Base-by-base conservation (phyloP, 2,329 filamentous ascomycete genomes). In the Calonectria henricotiae region DNA sequence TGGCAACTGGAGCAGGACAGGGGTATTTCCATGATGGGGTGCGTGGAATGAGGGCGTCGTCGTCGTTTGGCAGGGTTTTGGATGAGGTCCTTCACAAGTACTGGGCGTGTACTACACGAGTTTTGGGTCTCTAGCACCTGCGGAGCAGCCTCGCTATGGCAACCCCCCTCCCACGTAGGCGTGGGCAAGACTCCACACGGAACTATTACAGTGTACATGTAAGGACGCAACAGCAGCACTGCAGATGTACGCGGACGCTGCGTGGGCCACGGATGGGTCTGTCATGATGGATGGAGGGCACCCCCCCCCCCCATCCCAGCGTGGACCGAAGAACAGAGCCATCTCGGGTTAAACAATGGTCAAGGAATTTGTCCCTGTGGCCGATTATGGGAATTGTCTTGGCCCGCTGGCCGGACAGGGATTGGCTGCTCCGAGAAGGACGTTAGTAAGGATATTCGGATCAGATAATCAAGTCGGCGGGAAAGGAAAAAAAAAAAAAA, bases 401-500 rank as follows among this genome's bases (percentile, higher is more conserved):
- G 54, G 47, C 62, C 20, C 39, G 39, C 11, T 27, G 39, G 43
- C 51, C 46, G 23, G 20, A 23, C 39, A 46, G 30, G 68, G 70
- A 67, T 71, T 64, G 67, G 51, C 43, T 47, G 27, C 69, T 54
- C 32, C 37, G 47, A 35, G 58, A 66, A 47, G 39, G 44, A 55
- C 60, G 46, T 68, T 58, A 66, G 55, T n/a, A 63, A 67, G 74
- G 71, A 68, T 75, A 32, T 47, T 78, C 77, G 80, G 81, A 82
- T 82, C 81, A 81, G 81, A 82, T 82, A 82, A 82, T 79, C 77
- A 73, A 67, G 55, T 72, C 68, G 70, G 73, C 67, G 44, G 58
- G 12, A 49, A 27, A 58, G 20, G 20, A 58, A 51, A 49, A 49
- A 46, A 49, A 49, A 30, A 7, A 30, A 30, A 30, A 30, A 30